Percentiles rank a stretch among this genome's conserved stretches.
Evolutionary conservation across 2,329 filamentous ascomycete species (phyloP).

Genomic region (Sporothrix dimorphospora): DNA sequence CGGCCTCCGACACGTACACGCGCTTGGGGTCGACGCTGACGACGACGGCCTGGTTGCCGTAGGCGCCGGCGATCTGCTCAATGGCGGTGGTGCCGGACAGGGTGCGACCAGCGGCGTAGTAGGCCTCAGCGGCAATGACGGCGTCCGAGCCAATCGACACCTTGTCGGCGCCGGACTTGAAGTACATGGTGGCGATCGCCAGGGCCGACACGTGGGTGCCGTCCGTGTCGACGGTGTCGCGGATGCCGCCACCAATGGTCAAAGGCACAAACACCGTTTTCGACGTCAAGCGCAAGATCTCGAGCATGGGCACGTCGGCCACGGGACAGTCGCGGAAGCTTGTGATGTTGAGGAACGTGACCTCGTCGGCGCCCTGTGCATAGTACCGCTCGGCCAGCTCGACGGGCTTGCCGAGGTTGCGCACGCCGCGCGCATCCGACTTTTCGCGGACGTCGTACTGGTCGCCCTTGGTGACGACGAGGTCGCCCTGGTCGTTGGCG

Average conservation of each 20-base stretch:
- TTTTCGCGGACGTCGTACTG: constrained; percentile 99
- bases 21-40: constrained; percentile 93
- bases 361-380: constrained; percentile 92
- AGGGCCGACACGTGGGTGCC: constrained; percentile 85
- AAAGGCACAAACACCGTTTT: constrained; percentile 94
- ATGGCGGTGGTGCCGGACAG: constrained; percentile 86
- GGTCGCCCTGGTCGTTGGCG: constrained; percentile 88
- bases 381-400: constrained; percentile 94
- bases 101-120: constrained; percentile 70
- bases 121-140: constrained; percentile 89
- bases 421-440: constrained; percentile 65
- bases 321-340: constrained; percentile 95
- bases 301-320: constrained; percentile 92
- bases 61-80: constrained; percentile 90
- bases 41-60: constrained; percentile 95
- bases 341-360: constrained; percentile 98
- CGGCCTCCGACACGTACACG: constrained; percentile 76
- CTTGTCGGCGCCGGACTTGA: constrained; percentile 95
- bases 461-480: constrained; percentile 97
- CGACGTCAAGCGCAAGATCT: constrained; percentile 83
- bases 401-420: constrained; percentile 95
- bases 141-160: constrained; percentile 96
- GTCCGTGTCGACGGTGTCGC: constrained; percentile 88
- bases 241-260: constrained; percentile 93
- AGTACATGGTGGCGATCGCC: constrained; percentile 95